These are phyloP conservation scores for Botryotinia narcissicola DNA, from an alignment of 2,329 filamentous ascomycete genomes.

Conservation along the genomic window DNA sequence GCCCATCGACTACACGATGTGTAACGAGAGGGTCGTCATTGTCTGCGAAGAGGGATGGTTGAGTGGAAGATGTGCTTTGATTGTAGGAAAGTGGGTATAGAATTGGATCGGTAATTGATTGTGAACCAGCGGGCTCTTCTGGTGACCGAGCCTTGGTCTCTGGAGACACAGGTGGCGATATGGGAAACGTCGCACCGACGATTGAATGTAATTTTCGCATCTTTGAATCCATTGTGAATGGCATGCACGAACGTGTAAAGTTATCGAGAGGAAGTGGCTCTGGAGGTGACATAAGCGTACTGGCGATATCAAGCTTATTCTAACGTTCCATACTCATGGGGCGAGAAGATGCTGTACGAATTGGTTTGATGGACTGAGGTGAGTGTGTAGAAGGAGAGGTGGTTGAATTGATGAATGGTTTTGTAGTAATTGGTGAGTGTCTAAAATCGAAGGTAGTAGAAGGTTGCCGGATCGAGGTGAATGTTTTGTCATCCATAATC, in stretches of 20 bases:
- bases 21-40: slow-evolving; percentile 40
- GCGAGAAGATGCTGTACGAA: slow-evolving; percentile 29
- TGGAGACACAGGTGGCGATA: slow-evolving; percentile 60
- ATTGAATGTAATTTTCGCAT: slow-evolving; percentile 37
- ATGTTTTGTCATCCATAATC: slow-evolving; percentile 27
- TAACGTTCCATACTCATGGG: slow-evolving; percentile 32
- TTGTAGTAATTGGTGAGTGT: slow-evolving; percentile 26
- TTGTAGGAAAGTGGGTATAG: slow-evolving; percentile 52
- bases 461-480: slow-evolving; percentile 31
- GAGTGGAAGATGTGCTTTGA: slow-evolving; percentile 41
- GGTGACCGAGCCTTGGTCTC: slow-evolving; percentile 38
- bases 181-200: slow-evolving; percentile 40
- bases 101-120: slow-evolving; percentile 52
- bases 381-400: slow-evolving; percentile 17
- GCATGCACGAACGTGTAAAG: slow-evolving; percentile 40
- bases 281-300: slow-evolving; percentile 62
- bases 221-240: slow-evolving; percentile 31
- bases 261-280: slow-evolving; percentile 53
- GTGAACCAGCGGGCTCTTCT: slow-evolving; percentile 36
- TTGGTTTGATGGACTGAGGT: slow-evolving; percentile 25
- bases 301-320: slow-evolving; percentile 32
- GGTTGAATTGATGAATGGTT: slow-evolving; percentile 27
- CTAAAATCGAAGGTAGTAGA: slow-evolving; percentile 35
- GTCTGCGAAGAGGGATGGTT: slow-evolving; percentile 51
- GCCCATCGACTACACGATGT: slow-evolving; percentile 49